Conservation (phyloP, 2,329 filamentous ascomycete genomes). For the Mycosphaerelloides madeirae region DNA sequence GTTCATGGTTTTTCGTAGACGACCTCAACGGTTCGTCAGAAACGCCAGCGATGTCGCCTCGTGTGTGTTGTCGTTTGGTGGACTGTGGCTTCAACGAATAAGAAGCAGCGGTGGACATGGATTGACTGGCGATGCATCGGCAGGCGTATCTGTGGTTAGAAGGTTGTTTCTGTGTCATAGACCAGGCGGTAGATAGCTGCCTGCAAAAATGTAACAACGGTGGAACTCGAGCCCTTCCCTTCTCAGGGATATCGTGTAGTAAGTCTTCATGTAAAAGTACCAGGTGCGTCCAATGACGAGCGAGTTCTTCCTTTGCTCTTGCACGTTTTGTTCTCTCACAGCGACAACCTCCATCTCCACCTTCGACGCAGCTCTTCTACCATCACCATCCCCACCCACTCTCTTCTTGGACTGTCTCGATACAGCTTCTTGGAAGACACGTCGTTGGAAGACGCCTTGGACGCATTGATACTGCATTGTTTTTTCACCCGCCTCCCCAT, state of each 20-base stretch:
- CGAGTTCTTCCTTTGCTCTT: neutral
- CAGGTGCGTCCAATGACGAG: too few species aligned
- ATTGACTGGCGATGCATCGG: neutral
- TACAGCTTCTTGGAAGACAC: neutral
- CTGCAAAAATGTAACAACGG: conserved; percentile 1
- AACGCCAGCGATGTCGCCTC: neutral
- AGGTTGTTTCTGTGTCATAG: neutral
- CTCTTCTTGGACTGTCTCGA: neutral
- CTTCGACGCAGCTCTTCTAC: too few species aligned
- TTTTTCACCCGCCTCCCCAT: neutral
- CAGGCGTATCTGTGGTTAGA: neutral
- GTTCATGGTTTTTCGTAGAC: conserved; percentile 11
- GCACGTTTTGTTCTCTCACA: too few species aligned
- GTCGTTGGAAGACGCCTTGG: neutral
- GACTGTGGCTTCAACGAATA: neutral
- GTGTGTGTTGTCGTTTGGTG: neutral
- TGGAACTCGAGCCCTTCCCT: neutral
- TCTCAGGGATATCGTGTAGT: neutral
- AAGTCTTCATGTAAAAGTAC: too few species aligned
- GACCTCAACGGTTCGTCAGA: conserved; percentile 25
- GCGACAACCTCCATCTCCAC: too few species aligned
- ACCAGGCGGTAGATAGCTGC: neutral
- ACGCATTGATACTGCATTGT: neutral
- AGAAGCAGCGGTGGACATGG: neutral
- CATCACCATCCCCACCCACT: neutral